Percentiles rank a stretch among this genome's conserved stretches.
Evolutionary conservation across 768 basidiomycete genomes (phyloP).

Genomic region (Collybia mongolica): DNA sequence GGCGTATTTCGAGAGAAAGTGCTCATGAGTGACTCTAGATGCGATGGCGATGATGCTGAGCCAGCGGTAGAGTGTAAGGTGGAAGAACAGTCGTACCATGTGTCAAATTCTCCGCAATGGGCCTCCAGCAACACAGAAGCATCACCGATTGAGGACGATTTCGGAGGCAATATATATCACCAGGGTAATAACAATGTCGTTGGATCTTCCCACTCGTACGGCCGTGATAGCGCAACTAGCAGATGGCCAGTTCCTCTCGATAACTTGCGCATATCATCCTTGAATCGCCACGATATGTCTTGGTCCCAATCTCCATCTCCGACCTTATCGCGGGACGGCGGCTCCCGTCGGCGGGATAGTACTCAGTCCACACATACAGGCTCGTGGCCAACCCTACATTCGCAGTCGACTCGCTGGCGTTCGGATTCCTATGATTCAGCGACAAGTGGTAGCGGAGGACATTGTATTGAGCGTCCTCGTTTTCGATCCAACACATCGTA

Average conservation of each 20-base stretch:
- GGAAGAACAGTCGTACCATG: constrained; percentile 43
- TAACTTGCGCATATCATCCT: constrained; percentile 23
- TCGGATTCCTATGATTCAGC: constrained; percentile 30
- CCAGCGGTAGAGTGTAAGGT: constrained; percentile 42
- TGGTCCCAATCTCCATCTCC: constrained; percentile 25
- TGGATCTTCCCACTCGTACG: constrained; percentile 22
- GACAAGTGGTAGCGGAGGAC: constrained; percentile 30
- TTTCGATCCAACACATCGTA: constrained; percentile 36
- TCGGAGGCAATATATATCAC: constrained; percentile 30
- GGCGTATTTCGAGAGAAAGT: background rate
- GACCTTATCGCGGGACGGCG: constrained; percentile 21
- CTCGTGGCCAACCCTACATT: constrained; percentile 34
- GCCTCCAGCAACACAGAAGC: constrained; percentile 24
- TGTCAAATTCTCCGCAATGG: constrained; percentile 39
- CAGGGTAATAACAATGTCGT: constrained; percentile 24
- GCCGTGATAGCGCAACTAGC: constrained; percentile 21
- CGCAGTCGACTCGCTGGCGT: constrained; percentile 39
- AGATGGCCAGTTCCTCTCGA: constrained; percentile 30
- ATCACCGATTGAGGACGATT: constrained; percentile 31
- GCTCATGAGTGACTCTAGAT: constrained; percentile 1
- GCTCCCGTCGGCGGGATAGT: constrained; percentile 31
- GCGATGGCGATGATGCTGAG: constrained; percentile 38
- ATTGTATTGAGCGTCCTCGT: constrained; percentile 16
- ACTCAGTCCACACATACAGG: constrained; percentile 25
- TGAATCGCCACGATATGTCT: constrained; percentile 17